Percentiles rank a stretch among this genome's conserved stretches.
Conservation (phyloP, 177 flowering plant species). For the Vitis hybrid region DNA sequence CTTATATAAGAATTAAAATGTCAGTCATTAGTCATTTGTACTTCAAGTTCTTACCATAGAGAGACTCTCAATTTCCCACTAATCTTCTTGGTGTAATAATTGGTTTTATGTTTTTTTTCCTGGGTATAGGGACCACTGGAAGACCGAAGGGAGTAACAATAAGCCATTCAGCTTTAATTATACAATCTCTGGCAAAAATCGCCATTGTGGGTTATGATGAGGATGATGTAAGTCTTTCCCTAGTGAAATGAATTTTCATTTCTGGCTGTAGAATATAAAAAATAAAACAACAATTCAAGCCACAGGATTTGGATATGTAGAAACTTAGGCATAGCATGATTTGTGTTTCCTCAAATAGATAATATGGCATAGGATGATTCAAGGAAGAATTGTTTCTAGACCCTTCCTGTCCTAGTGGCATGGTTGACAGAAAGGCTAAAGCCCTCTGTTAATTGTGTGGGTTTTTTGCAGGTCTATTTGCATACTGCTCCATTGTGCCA, state of each 20-base stretch:
- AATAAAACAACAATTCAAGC: background rate
- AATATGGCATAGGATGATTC: background rate
- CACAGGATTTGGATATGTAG: background rate
- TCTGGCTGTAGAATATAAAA: background rate
- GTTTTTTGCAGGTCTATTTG: slow-evolving; percentile 68
- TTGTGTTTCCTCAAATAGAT: background rate
- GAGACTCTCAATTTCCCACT: background rate
- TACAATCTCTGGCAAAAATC: slow-evolving; percentile 88
- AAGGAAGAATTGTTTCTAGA: background rate
- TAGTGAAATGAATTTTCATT: background rate
- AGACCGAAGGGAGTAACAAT: slow-evolving; percentile 85
- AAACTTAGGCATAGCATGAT: background rate
- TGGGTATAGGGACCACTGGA: slow-evolving; percentile 77
- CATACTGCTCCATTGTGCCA: slow-evolving; percentile 95
- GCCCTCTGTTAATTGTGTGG: background rate
- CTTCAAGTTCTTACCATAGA: background rate
- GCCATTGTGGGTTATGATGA: slow-evolving; percentile 75
- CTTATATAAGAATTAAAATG: background rate
- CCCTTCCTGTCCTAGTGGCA: background rate
- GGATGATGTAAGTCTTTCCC: slow-evolving; percentile 66
- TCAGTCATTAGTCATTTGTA: background rate
- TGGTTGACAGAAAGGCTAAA: background rate
- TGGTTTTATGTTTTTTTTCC: slow-evolving; percentile 10
- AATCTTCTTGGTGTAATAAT: background rate
- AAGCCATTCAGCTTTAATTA: slow-evolving; percentile 72